Evolutionary conservation across 169 alveolate species (phyloP), one percentile per base, ranked within the genome.

Genomic region (Besnoitia besnoiti): DNA sequence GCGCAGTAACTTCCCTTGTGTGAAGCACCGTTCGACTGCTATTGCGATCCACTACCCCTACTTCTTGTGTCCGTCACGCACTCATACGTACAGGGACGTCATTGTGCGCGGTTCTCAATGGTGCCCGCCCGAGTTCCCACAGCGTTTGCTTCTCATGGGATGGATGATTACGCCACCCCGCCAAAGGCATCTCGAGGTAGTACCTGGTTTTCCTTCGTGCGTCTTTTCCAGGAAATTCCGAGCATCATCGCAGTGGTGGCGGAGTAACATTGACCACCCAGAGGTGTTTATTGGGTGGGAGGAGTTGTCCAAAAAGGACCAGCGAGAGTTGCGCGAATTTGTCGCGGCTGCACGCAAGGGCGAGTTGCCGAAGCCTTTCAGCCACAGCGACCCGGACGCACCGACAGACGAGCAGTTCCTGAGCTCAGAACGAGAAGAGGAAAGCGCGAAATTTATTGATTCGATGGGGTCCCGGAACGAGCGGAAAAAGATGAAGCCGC

Each of bases 211-310:
- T 16, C 33, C 33, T 55, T 3, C n/a, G 24, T 67, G 10, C n/a
- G 10, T 67, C 44, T n/a, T 30, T 12, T 42, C 59, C 40, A 77
- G 87, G 87, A 77, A 77, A 35, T 77, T 77, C 55, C 40, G 47
- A 39, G 47, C 59, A 39, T 39, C 87, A 35, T 10, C 40, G 5
- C 37, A 77, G 61, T 77, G 87, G 87, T 77, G 87, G 87, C 59
- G 87, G 30, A 77, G 33, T 10, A 24, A 77, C 47, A 27, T 77
- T 19, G 87, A 77, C 33, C 35, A 37, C 49, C 59, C 87, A 55
- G 87, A 37, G 12, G 33, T 21, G 12, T 77, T 37, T 37, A 35
- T 77, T 7, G 87, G 87, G 35, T 77, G 50, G 50, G 12, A 4
- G n/a, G 87, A 77, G 19, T 39, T 77, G 35, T 77, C 87, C 10